Conservation (phyloP, 768 basidiomycete genomes). For the Xerocomellus amylosporus region DNA sequence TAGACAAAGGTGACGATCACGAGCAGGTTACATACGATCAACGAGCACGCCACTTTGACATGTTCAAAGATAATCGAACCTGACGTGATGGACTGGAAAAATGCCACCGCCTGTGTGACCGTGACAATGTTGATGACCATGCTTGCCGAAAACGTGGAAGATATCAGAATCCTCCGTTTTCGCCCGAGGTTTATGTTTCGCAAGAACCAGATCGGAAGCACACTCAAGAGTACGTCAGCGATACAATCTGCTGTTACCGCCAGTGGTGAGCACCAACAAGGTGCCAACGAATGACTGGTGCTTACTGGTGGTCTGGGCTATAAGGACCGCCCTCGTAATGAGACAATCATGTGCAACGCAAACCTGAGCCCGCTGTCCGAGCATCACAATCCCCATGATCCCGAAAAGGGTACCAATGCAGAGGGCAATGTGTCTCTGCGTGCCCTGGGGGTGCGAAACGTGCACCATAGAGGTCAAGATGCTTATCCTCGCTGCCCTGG, state of each 20-base stretch:
- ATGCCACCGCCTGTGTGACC: conserved; percentile 9
- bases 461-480: conserved; percentile 24
- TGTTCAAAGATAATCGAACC: conserved; percentile 22
- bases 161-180: conserved; percentile 18
- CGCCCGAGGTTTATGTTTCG: conserved; percentile 12
- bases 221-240: conserved; percentile 20
- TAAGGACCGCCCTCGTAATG: conserved; percentile 1
- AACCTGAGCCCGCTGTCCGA: conserved; percentile 7
- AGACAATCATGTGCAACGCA: conserved; percentile 12
- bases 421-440: conserved; percentile 1
- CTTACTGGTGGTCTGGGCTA: conserved; percentile 25
- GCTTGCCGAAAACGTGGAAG: conserved; percentile 21
- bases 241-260: conserved; percentile 18
- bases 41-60: conserved; percentile 18
- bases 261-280: neutral
- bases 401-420: conserved; percentile 16
- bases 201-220: conserved; percentile 20
- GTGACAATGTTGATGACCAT: conserved; percentile 22
- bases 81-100: conserved; percentile 2
- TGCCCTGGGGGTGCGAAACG: conserved; percentile 17
- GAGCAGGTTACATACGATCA: conserved; percentile 25
- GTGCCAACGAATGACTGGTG: neutral
- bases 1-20: conserved; percentile 23
- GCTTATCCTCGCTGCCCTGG: conserved; percentile 26
- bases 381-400: conserved; percentile 5